Conservation (phyloP, 169 alveolate species). For the Prorocentrum cordatum region DNA sequence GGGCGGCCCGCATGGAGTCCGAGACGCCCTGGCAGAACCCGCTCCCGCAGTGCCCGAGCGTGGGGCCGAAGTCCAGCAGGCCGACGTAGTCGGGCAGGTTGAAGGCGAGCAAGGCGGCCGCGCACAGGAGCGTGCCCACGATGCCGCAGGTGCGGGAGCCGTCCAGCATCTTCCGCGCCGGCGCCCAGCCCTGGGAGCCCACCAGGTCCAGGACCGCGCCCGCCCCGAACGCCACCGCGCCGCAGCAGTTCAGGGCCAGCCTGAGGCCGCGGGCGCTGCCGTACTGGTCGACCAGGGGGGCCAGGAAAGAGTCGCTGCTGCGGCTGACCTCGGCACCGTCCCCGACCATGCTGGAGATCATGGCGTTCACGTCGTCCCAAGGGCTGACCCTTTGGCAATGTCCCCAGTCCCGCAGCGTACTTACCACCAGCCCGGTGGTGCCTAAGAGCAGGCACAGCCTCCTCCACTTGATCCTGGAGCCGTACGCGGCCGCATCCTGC, state of each 20-base stretch:
- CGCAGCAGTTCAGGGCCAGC: not conserved
- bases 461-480: slow-evolving; percentile 17
- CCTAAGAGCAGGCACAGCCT: not conserved
- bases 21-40: not conserved
- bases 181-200: too few species aligned
- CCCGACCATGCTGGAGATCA: not conserved
- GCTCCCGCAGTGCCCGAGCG: not conserved
- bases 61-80: slow-evolving; percentile 12
- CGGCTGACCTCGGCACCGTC: not conserved
- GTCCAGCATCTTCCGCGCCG: too few species aligned
- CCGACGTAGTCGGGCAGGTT: slow-evolving; percentile 29
- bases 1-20: not conserved
- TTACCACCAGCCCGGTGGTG: not conserved
- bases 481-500: not conserved
- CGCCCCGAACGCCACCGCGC: not conserved
- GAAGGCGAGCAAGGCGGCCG: not conserved
- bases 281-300: not conserved
- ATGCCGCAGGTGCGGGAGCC: not conserved
- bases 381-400: not conserved
- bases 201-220: not conserved
- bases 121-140: not conserved
- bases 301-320: not conserved
- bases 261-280: not conserved
- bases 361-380: slow-evolving; percentile 2
- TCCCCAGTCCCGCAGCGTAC: not conserved